phyloP scores from a whole-genome alignment of 805 yeast genomes.

The Teunomyces aglyptinius region DNA sequence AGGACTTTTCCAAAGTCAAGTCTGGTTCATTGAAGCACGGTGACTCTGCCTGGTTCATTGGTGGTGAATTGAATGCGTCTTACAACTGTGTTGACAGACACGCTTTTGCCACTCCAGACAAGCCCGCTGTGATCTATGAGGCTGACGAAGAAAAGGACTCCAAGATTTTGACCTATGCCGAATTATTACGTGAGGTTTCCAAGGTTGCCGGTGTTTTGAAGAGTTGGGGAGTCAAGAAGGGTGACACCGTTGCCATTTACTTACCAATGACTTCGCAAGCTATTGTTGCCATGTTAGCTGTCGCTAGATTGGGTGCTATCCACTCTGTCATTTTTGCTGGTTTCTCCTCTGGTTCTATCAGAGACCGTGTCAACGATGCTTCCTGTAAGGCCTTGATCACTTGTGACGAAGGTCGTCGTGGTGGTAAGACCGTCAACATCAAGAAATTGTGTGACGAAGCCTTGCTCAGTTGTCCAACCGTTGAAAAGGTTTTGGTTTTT shows the following conservation, averaged over 20 bases:
- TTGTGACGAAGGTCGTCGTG: conserved; percentile 79
- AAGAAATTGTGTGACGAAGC: conserved; percentile 85
- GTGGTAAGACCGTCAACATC: conserved; percentile 77
- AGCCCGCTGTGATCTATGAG: conserved; percentile 75
- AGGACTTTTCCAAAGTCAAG: conserved; percentile 64
- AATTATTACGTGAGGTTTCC: conserved; percentile 67
- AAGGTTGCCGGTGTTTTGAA: conserved; percentile 68
- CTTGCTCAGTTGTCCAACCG: conserved; percentile 60
- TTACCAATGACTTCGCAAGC: conserved; percentile 88
- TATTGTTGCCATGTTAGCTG: conserved; percentile 70
- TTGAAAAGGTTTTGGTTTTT: conserved; percentile 67
- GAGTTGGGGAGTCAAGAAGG: conserved; percentile 68
- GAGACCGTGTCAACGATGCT: conserved; percentile 73
- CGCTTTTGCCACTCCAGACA: conserved; percentile 68
- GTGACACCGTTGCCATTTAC: conserved; percentile 84
- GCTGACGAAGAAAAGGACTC: conserved; percentile 75
- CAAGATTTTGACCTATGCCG: conserved; percentile 62
- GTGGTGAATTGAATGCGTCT: conserved; percentile 76
- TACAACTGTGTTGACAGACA: conserved; percentile 83
- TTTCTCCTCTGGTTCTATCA: conserved; percentile 67
- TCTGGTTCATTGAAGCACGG: conserved; percentile 61
- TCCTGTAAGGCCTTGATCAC: conserved; percentile 71
- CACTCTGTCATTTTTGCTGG: conserved; percentile 89
- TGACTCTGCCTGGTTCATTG: conserved; percentile 68
- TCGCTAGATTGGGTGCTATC: conserved; percentile 76